phyloP scores from a whole-genome alignment of 2,329 filamentous ascomycete species.

The Onygenales sp. region DNA sequence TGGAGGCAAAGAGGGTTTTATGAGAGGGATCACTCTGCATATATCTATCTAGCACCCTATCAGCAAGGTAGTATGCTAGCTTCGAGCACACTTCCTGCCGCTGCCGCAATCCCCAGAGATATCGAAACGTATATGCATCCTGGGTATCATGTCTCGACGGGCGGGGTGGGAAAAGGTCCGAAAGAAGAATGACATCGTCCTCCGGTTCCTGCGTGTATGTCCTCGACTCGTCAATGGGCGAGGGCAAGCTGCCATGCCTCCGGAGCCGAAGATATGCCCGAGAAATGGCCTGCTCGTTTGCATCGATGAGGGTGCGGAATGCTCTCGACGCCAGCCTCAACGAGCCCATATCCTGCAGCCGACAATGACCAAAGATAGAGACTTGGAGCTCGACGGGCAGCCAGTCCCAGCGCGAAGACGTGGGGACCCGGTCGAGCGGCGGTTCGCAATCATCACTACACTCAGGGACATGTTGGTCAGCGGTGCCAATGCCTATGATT shows the following conservation, averaged over 20 bases:
- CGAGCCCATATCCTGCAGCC: slow-evolving; percentile 25
- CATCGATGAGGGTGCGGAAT: slow-evolving; percentile 26
- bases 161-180: slow-evolving; percentile 32
- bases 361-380: slow-evolving; percentile 31
- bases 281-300: slow-evolving; percentile 31
- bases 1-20: slow-evolving; percentile 24
- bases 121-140: slow-evolving; percentile 32
- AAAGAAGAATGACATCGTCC: slow-evolving; percentile 35
- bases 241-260: slow-evolving; percentile 34
- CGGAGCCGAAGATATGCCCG: slow-evolving; percentile 32
- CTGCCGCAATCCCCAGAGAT: slow-evolving; percentile 27
- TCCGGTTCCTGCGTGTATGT: slow-evolving; percentile 32
- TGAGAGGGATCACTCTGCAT: slow-evolving; percentile 21
- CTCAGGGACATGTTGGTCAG: background rate
- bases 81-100: slow-evolving; percentile 30
- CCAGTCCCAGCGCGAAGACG: slow-evolving; percentile 28
- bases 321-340: slow-evolving; percentile 31
- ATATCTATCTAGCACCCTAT: slow-evolving; percentile 32
- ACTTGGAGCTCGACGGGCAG: slow-evolving; percentile 34
- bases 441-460: background rate
- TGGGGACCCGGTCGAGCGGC: background rate
- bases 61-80: slow-evolving; percentile 32
- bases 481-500: background rate
- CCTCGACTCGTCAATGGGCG: slow-evolving; percentile 25
- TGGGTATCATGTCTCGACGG: slow-evolving; percentile 22